Percentiles rank a stretch among this genome's conserved stretches.
These are phyloP conservation scores for Nyctanthes arbortristis DNA, from an alignment of 257 asterid genomes.

Conservation along the genomic window DNA sequence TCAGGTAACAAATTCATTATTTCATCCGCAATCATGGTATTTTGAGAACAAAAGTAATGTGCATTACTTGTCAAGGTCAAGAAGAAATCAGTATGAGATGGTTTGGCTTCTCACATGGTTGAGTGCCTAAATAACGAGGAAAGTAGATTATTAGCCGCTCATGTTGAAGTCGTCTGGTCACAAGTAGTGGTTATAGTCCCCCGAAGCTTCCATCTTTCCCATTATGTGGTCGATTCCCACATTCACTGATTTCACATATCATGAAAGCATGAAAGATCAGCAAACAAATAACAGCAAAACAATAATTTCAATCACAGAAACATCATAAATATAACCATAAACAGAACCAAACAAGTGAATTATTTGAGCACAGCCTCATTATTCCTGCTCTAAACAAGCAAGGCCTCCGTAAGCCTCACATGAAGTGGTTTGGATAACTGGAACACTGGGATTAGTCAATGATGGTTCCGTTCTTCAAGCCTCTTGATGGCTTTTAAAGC, in stretches of 20 bases:
- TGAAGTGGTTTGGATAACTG: too few species aligned
- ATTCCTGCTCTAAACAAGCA: too few species aligned
- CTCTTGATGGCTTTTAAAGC: too few species aligned
- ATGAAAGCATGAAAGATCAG: too few species aligned
- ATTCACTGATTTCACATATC: constrained; percentile 2
- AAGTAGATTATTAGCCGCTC: constrained; percentile 24
- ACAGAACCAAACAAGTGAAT: too few species aligned
- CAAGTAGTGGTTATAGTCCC: constrained; percentile 42
- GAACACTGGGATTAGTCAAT: too few species aligned
- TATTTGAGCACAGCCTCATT: too few species aligned
- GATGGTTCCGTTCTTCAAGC: too few species aligned
- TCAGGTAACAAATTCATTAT: constrained; percentile 3
- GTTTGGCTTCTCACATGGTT: constrained; percentile 12
- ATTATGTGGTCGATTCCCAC: constrained; percentile 49
- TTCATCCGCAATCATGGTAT: background rate
- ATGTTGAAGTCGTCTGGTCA: constrained; percentile 44
- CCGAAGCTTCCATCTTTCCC: constrained; percentile 48
- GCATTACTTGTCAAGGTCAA: constrained; percentile 15
- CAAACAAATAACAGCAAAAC: too few species aligned
- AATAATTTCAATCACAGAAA: too few species aligned
- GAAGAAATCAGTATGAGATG: constrained; percentile 10
- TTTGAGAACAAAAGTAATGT: background rate
- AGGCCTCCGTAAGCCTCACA: too few species aligned
- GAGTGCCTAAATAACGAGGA: background rate
- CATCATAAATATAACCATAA: too few species aligned